phyloP scores from a whole-genome alignment of 257 asterid species.

The Fraxinus cuspidata region DNA sequence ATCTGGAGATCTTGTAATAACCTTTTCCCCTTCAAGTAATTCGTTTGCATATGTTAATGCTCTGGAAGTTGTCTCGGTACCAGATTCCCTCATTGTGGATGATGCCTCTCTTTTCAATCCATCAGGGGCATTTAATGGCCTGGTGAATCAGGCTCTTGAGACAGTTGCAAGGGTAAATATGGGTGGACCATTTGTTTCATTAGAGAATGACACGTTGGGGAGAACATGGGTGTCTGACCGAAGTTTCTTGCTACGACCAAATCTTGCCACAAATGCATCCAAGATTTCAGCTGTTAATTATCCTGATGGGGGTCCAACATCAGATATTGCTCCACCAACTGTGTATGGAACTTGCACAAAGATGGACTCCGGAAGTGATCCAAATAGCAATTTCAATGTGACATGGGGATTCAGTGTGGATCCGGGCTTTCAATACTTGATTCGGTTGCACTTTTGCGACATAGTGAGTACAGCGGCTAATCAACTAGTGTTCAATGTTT shows the following conservation, averaged over 20 bases:
- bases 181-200: slow-evolving; percentile 75
- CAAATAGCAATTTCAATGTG: slow-evolving; percentile 57
- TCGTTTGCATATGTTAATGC: slow-evolving; percentile 74
- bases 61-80: slow-evolving; percentile 71
- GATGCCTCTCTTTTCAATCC: slow-evolving; percentile 56
- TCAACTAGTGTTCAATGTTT: slow-evolving; percentile 61
- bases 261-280: slow-evolving; percentile 34
- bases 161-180: slow-evolving; percentile 72
- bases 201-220: slow-evolving; percentile 64
- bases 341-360: slow-evolving; percentile 77
- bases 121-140: slow-evolving; percentile 43
- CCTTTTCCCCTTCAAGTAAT: slow-evolving; percentile 47
- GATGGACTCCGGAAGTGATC: slow-evolving; percentile 52
- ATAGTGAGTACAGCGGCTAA: slow-evolving; percentile 57
- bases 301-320: slow-evolving; percentile 55
- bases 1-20: slow-evolving; percentile 46
- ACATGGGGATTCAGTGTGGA: slow-evolving; percentile 70
- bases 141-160: slow-evolving; percentile 52
- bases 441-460: slow-evolving; percentile 81
- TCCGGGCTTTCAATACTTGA: slow-evolving; percentile 56
- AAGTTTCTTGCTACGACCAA: slow-evolving; percentile 35
- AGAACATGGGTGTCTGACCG: slow-evolving; percentile 68
- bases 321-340: slow-evolving; percentile 62
- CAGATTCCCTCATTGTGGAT: slow-evolving; percentile 53
- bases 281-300: slow-evolving; percentile 53